Conservation (phyloP, 1,284 basidiomycete species). For the Golubevia sp. region DNA sequence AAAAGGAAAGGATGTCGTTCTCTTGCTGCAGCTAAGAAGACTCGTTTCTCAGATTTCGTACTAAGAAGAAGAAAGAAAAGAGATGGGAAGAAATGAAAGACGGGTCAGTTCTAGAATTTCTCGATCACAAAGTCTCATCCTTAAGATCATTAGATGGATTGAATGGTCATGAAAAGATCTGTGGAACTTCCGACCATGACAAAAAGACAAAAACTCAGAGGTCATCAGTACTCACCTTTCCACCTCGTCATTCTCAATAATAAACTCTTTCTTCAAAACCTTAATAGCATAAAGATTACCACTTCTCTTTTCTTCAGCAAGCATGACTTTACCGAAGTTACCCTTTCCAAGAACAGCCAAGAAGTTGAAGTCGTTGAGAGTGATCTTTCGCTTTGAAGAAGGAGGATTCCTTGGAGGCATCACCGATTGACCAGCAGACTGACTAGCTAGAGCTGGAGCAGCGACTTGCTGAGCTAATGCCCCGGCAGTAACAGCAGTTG, state of each 20-base stretch:
- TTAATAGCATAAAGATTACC: slow-evolving; percentile 96
- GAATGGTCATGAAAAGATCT: neutral
- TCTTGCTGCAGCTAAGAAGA: slow-evolving; percentile 91
- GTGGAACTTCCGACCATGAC: slow-evolving; percentile 13
- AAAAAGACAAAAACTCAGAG: slow-evolving; percentile 2
- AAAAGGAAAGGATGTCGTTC: slow-evolving; percentile 98
- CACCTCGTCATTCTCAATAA: slow-evolving; percentile 99
- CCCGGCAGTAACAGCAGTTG: slow-evolving; percentile 17
- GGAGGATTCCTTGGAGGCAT: slow-evolving; percentile 19
- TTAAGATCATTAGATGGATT: neutral
- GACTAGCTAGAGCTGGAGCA: slow-evolving; percentile 25
- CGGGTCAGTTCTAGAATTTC: neutral
- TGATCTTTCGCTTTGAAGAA: slow-evolving; percentile 77
- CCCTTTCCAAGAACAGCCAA: slow-evolving; percentile 97
- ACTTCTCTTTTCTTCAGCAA: slow-evolving; percentile 94
- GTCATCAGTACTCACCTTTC: slow-evolving; percentile 73
- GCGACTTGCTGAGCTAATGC: slow-evolving; percentile 12
- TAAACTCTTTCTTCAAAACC: slow-evolving; percentile 99
- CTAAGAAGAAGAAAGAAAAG: slow-evolving; percentile 64
- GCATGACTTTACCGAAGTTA: slow-evolving; percentile 99
- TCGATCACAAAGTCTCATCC: neutral
- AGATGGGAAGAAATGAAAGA: neutral
- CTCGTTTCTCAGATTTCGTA: slow-evolving; percentile 98
- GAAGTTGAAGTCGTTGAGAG: slow-evolving; percentile 99
- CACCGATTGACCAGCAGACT: too few relatives aligned